phyloP scores from a whole-genome alignment of 1,284 basidiomycete genomes.

The Xerocomus amazonicus region DNA sequence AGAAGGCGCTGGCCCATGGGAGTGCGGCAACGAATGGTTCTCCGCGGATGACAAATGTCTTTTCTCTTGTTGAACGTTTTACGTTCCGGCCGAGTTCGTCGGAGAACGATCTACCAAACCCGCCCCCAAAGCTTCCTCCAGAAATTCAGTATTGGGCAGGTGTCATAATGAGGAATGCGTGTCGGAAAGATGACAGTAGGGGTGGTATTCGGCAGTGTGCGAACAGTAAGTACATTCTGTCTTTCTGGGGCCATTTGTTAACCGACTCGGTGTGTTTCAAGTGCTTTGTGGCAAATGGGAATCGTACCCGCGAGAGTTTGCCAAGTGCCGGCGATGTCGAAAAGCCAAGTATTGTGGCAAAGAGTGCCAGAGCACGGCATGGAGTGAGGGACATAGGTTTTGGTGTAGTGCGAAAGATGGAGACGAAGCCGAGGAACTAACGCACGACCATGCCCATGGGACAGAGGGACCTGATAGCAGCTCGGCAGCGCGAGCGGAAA shows the following conservation, averaged over 20 bases:
- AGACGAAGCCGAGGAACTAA: constrained; percentile 51
- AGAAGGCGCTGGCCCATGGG: constrained; percentile 27
- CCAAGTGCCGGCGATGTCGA: constrained; percentile 92
- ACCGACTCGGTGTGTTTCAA: constrained; percentile 27
- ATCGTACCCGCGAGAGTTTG: constrained; percentile 89
- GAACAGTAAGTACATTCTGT: constrained; percentile 61
- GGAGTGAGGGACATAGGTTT: constrained; percentile 95
- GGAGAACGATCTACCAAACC: constrained; percentile 69
- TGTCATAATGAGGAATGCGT: constrained; percentile 99
- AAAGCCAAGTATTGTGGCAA: constrained; percentile 99
- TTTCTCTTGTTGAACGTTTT: constrained; percentile 94
- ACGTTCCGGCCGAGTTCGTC: constrained; percentile 88
- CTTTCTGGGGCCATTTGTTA: background rate
- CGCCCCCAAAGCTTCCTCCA: constrained; percentile 69
- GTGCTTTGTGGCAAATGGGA: constrained; percentile 98
- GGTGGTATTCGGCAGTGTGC: constrained; percentile 98
- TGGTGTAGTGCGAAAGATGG: constrained; percentile 78
- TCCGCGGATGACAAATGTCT: constrained; percentile 77
- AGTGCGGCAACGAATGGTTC: constrained; percentile 1
- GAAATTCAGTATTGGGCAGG: constrained; percentile 99
- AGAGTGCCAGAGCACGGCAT: constrained; percentile 95
- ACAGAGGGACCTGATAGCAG: constrained; percentile 12
- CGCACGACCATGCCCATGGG: constrained; percentile 19
- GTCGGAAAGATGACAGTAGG: constrained; percentile 90
- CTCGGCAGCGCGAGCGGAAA: constrained; percentile 21